Base-by-base conservation (phyloP, 2,329 filamentous ascomycete genomes). In the Epichloe sibirici region DNA sequence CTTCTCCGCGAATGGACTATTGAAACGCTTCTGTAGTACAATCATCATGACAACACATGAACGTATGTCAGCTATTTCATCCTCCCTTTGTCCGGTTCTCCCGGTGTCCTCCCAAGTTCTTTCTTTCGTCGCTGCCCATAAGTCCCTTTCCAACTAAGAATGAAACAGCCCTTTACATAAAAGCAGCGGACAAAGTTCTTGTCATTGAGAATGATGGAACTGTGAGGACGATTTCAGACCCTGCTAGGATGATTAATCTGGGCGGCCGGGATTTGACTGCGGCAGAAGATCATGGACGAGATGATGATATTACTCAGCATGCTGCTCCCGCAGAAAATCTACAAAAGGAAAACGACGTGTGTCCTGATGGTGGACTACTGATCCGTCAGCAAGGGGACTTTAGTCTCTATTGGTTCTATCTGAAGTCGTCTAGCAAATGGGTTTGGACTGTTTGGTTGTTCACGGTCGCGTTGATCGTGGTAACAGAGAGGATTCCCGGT, bases 41-140 rank as follows among this genome's bases (percentile, higher is more conserved):
- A 50, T 56, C 23, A 11, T 56, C 4, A 47, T 56, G 51, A 49
- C 52, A 13, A 55, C 50, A n/a, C 48, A 55, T 25, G 13, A 40
- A 31, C 40, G 54, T 53, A 46, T 35, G 23, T 11, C 25, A 39
- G 5, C 17, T 21, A 21, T 21, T 21, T 21, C 17, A 2, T 2
- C 17, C 17, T 21, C 17, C 17, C 17, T 21, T 21, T 21, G 17
- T 21, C 17, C 17, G 17, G 17, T 21, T 21, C 17, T 21, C 17
- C 17, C 17, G 17, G 17, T 21, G 17, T 21, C 17, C 17, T 21
- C 17, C 17, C 17, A 21, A 21, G 17, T 21, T 21, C 17, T 21
- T 21, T 21, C 17, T 21, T 21, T 21, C 17, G 17, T 21, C 17
- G 17, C 17, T 21, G 17, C 17, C 2, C 17, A 21, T 21, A 21